Evolutionary conservation across 164 flowering plant genomes (phyloP).

Genomic region (Magnolia officinalis): DNA sequence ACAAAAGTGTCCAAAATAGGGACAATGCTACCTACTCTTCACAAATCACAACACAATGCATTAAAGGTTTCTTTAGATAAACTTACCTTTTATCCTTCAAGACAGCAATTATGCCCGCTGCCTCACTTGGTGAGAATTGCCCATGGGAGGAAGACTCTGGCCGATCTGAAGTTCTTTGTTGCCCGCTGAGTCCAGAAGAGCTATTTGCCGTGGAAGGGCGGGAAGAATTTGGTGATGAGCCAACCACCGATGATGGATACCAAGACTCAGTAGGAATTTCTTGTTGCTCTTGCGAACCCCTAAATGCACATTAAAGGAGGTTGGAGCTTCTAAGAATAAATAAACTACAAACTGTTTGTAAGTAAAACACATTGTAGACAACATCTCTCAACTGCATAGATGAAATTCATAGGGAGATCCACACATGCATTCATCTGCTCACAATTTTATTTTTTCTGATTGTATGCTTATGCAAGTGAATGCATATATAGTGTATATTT

Average conservation of each 20-base stretch:
- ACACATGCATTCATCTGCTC: too few relatives aligned
- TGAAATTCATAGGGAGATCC: too few relatives aligned
- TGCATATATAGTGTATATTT: too few relatives aligned
- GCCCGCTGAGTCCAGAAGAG: slow-evolving; percentile 11
- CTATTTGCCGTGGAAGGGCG: slow-evolving; percentile 56
- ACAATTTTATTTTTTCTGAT: too few relatives aligned
- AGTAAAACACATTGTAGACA: too few relatives aligned
- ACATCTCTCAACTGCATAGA: too few relatives aligned
- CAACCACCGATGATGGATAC: slow-evolving; percentile 60
- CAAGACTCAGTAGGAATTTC: slow-evolving; percentile 55
- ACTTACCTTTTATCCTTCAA: slow-evolving; percentile 76
- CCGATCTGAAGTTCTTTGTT: slow-evolving; percentile 44
- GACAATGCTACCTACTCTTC: too few relatives aligned
- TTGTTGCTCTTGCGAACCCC: slow-evolving; percentile 76
- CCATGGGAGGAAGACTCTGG: slow-evolving; percentile 28
- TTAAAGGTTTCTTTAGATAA: neutral
- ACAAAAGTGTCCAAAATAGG: too few relatives aligned
- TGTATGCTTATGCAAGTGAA: too few relatives aligned
- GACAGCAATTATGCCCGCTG: slow-evolving; percentile 57
- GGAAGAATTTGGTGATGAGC: slow-evolving; percentile 52
- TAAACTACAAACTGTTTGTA: neutral
- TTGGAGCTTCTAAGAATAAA: neutral
- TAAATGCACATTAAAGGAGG: slow-evolving; percentile 7
- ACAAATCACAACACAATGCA: too few relatives aligned
- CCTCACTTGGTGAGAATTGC: slow-evolving; percentile 71